Conservation (phyloP, 306 rosid species). For the Rosa lucieae region DNA sequence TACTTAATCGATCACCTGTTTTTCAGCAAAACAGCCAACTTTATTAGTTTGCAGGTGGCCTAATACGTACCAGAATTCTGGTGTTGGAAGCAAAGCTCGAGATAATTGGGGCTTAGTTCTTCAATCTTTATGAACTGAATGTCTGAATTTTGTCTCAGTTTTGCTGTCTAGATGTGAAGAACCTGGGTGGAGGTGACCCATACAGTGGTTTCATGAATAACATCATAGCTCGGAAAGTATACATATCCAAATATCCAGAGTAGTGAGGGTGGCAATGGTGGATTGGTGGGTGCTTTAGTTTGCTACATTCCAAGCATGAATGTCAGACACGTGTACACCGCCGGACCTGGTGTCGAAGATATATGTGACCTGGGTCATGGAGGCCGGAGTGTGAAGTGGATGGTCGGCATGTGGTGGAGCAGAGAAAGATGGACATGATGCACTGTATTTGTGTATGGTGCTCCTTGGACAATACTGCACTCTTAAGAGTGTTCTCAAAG, state of each 20-base stretch:
- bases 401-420: constrained; percentile 1
- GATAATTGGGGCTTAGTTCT: neutral
- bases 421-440: neutral
- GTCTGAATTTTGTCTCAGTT: neutral
- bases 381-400: constrained; percentile 5
- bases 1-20: neutral
- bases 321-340: neutral
- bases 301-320: neutral
- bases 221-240: neutral
- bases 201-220: neutral
- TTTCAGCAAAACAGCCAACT: neutral
- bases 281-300: neutral
- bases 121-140: neutral
- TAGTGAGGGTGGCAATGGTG: neutral
- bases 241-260: neutral
- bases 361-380: neutral
- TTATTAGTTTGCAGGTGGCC: neutral
- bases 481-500: neutral
- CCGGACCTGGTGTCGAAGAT: neutral
- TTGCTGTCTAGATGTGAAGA: neutral
- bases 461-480: neutral
- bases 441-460: neutral
- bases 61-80: neutral
- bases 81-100: neutral
- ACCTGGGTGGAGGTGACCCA: neutral